phyloP scores from a whole-genome alignment of 495 filamentous ascomycete genomes.

The Stereocaulon alpinum region DNA sequence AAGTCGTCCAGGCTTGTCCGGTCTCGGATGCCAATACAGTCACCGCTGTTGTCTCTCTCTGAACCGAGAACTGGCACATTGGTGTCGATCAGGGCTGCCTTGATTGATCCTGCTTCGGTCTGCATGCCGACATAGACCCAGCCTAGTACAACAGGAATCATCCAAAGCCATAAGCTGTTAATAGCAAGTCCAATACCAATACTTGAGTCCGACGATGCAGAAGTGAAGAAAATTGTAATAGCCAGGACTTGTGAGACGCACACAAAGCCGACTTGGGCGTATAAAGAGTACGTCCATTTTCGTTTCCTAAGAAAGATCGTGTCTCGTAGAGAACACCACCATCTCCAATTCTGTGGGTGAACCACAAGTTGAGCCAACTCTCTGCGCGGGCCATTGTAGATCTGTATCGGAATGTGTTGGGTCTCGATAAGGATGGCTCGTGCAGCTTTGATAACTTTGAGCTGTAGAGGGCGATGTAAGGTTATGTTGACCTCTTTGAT shows the following conservation, averaged over 20 bases:
- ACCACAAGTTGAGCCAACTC: conserved; percentile 7
- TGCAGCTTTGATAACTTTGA: conserved; percentile 3
- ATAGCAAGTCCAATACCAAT: conserved; percentile 8
- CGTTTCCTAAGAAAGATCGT: background rate
- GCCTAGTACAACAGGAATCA: conserved; percentile 8
- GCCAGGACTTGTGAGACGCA: background rate
- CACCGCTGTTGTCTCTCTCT: background rate
- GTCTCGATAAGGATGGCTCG: background rate
- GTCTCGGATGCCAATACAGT: conserved; percentile 4
- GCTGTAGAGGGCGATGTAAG: background rate
- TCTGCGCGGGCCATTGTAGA: background rate
- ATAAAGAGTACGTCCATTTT: conserved; percentile 11
- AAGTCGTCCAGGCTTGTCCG: background rate
- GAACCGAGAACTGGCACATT: background rate
- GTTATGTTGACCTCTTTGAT: background rate
- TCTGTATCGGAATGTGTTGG: conserved; percentile 5
- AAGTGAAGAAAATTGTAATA: conserved; percentile 3
- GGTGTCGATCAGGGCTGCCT: background rate
- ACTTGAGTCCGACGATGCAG: background rate
- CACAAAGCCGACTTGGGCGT: conserved; percentile 1
- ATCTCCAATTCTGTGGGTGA: conserved; percentile 4
- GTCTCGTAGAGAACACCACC: conserved; percentile 1
- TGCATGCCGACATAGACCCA: conserved; percentile 10
- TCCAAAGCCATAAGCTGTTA: conserved; percentile 9
- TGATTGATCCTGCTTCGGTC: background rate